A percentile compares a stretch with the other conserved stretches of the same genome.
Conservation (phyloP, 2,329 filamentous ascomycete genomes). For the Fusarium sp. region DNA sequence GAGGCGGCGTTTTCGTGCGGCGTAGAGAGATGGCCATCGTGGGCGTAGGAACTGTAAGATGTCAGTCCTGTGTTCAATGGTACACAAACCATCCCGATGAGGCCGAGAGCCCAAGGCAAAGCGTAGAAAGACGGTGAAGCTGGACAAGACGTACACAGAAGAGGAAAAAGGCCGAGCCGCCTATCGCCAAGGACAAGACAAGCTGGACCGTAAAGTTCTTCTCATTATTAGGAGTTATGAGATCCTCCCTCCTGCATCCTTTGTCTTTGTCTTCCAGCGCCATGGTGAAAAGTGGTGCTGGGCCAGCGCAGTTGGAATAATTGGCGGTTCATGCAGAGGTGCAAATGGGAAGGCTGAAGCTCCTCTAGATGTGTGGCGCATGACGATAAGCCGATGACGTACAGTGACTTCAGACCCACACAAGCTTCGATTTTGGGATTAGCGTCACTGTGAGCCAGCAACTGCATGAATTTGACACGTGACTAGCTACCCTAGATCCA, state of each 20-base stretch:
- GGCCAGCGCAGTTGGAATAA: conserved; percentile 7
- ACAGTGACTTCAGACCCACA: conserved; percentile 24
- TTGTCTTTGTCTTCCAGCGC: background rate
- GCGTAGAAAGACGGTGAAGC: background rate
- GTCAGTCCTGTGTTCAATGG: background rate
- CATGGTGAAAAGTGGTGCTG: conserved; percentile 12
- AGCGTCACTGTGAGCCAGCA: conserved; percentile 1
- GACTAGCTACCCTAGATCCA: background rate
- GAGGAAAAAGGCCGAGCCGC: conserved; percentile 75
- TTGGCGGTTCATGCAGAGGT: conserved; percentile 21
- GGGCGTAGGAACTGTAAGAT: conserved; percentile 77
- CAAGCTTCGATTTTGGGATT: background rate
- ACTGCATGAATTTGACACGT: too few species aligned
- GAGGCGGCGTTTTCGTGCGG: conserved; percentile 83
- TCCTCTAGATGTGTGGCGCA: conserved; percentile 17
- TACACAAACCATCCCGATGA: background rate
- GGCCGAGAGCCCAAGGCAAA: background rate
- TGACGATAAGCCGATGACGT: conserved; percentile 33
- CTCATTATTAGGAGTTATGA: conserved; percentile 38
- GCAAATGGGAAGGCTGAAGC: conserved; percentile 29
- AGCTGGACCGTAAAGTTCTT: conserved; percentile 73
- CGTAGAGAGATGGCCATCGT: conserved; percentile 91
- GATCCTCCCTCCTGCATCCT: conserved; percentile 12
- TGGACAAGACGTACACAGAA: conserved; percentile 73
- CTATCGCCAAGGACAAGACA: conserved; percentile 76